Conservation (phyloP, 257 asterid genomes). For the Coffea eugenioides region DNA sequence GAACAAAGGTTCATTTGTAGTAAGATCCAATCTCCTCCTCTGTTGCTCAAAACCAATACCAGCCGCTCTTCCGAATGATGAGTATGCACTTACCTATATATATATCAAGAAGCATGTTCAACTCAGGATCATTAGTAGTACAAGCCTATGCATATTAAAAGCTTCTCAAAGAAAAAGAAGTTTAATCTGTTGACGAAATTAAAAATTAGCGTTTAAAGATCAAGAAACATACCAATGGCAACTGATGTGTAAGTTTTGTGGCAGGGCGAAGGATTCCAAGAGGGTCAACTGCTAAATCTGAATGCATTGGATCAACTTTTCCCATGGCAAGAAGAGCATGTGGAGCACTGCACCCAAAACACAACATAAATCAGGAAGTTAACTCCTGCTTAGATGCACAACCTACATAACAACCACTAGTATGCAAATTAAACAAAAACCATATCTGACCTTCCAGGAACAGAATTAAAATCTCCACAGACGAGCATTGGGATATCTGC, state of each 20-base stretch:
- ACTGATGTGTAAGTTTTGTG: slow-evolving; percentile 67
- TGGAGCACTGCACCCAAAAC: slow-evolving; percentile 68
- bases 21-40: slow-evolving; percentile 80
- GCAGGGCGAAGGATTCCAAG: slow-evolving; percentile 80
- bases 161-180: background rate
- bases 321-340: slow-evolving; percentile 98
- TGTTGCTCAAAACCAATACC: slow-evolving; percentile 76
- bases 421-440: slow-evolving; percentile 4
- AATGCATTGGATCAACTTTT: slow-evolving; percentile 85
- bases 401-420: background rate
- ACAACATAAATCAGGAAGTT: background rate
- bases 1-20: slow-evolving; percentile 84
- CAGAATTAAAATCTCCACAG: slow-evolving; percentile 92
- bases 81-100: slow-evolving; percentile 94
- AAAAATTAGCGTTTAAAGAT: background rate
- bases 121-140: slow-evolving; percentile 8
- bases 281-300: slow-evolving; percentile 81
- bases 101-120: slow-evolving; percentile 13
- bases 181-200: background rate
- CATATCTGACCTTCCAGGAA: slow-evolving; percentile 78
- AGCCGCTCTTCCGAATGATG: slow-evolving; percentile 82
- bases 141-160: background rate
- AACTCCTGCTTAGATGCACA: background rate
- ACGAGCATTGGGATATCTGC: slow-evolving; percentile 96
- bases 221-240: slow-evolving; percentile 71